Conservation (phyloP, 352 stramenopile genomes). For the Pelagophyceae sp. region DNA sequence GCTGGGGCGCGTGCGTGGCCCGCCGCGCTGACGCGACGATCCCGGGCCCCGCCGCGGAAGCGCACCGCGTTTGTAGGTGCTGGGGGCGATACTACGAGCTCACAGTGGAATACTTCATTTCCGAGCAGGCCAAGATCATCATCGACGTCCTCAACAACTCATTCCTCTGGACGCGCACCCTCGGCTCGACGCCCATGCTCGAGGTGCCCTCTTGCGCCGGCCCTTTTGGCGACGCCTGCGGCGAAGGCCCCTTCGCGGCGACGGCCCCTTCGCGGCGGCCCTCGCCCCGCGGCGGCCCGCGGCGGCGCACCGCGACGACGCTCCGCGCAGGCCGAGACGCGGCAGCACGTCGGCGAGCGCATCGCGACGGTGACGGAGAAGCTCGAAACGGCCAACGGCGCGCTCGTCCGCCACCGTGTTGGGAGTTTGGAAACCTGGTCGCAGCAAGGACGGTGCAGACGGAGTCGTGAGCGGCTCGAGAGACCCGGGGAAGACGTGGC, state of each 20-base stretch:
- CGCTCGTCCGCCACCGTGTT: background rate
- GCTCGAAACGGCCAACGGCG: background rate
- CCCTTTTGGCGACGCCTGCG: too few relatives aligned
- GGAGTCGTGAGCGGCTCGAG: too few relatives aligned
- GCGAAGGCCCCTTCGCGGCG: too few relatives aligned
- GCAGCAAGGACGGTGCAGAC: too few relatives aligned
- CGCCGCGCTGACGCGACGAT: slow-evolving; percentile 78
- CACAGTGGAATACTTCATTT: slow-evolving; percentile 95
- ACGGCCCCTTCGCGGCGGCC: too few relatives aligned
- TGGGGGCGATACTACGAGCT: slow-evolving; percentile 79
- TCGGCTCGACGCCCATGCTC: slow-evolving; percentile 29
- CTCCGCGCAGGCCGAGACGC: background rate
- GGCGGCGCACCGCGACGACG: too few relatives aligned
- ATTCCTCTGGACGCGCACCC: slow-evolving; percentile 78
- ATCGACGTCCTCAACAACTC: slow-evolving; percentile 82
- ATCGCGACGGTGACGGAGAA: background rate
- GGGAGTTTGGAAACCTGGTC: too few relatives aligned
- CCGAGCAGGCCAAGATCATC: slow-evolving; percentile 70
- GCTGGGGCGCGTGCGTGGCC: slow-evolving; percentile 75
- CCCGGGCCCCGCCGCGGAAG: background rate
- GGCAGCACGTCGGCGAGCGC: background rate
- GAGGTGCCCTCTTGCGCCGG: too few relatives aligned
- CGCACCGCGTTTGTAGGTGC: slow-evolving; percentile 34
- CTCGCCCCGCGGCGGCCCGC: too few relatives aligned
- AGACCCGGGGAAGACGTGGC: too few relatives aligned